Evolutionary conservation across 1,284 basidiomycete species (phyloP), one percentile per base, ranked within the genome.

Genomic region (Ceratorhiza oryzae-sativae): DNA sequence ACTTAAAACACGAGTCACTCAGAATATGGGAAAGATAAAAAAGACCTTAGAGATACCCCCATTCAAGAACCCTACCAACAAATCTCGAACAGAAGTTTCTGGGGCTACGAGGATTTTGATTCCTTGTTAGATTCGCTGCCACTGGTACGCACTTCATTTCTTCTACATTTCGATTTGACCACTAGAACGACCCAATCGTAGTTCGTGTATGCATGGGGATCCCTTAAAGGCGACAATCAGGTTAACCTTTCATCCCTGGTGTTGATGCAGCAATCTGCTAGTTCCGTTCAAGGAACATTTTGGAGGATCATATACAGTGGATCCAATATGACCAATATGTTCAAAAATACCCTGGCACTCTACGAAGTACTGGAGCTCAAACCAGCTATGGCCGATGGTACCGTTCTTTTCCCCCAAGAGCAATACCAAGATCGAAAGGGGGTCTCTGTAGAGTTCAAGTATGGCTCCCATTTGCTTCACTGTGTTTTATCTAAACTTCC

Each of bases 291-390:
- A 34, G 39, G 32, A 30, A 70, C 65, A 15, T 34, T 70, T 30
- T 58, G 39, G 36, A 46, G 65, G n/a, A 48, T 70, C 8, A 70
- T 70, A 12, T 58, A 58, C 41, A 48, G 53, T n/a, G 53, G 65
- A 13, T 45, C 36, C 2, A 70, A 46, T 12, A 58, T 70, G 51
- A 53, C 65, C 39, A 45, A 13, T 8, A 27, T 70, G 41, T 70
- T 58, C 41, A 70, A 70, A 30, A 70, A 70, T 32, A 41, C 53
- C 2, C n/a, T 70, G n/a, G 23, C 53, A n/a, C 41, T 70, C 9
- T 70, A 70, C 36, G 65, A 70, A 10, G 65, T 70, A 27, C n/a
- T 70, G 25, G 53, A 58, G 53, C 65, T 70, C 8, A 70, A 70
- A 34, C 65, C 65, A 30, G 20, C 65, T 20, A 70, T 70, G 65